phyloP scores from a whole-genome alignment of 2,329 filamentous ascomycete species.

The Ceratocystiopsis minuta region DNA sequence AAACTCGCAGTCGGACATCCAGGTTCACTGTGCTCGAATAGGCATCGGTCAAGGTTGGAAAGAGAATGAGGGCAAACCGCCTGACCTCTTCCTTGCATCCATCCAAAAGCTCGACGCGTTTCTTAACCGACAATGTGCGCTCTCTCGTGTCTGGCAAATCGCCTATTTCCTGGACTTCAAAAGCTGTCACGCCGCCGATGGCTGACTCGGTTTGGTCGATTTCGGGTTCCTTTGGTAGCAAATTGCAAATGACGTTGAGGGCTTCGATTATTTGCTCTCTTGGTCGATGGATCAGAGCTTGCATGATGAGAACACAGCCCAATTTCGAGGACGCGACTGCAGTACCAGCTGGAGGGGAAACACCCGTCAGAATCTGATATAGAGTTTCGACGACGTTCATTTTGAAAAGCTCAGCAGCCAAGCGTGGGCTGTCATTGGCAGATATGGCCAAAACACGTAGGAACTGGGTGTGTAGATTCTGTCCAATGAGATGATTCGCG shows the following conservation, averaged over 20 bases:
- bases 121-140: slow-evolving; percentile 40
- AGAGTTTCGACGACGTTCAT: slow-evolving; percentile 95
- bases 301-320: slow-evolving; percentile 96
- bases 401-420: slow-evolving; percentile 82
- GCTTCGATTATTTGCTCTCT: slow-evolving; percentile 95
- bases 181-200: too few relatives aligned
- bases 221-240: slow-evolving; percentile 29
- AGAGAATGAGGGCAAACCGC: slow-evolving; percentile 79
- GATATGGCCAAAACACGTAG: slow-evolving; percentile 80
- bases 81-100: slow-evolving; percentile 76
- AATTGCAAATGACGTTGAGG: slow-evolving; percentile 89
- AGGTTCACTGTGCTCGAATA: slow-evolving; percentile 97
- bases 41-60: slow-evolving; percentile 87
- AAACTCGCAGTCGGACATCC: slow-evolving; percentile 82
- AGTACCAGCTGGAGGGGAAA: slow-evolving; percentile 68
- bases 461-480: slow-evolving; percentile 92
- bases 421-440: slow-evolving; percentile 67
- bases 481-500: slow-evolving; percentile 72
- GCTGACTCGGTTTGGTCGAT: too few relatives aligned
- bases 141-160: too few relatives aligned
- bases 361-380: slow-evolving; percentile 91
- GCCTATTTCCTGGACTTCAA: too few relatives aligned
- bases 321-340: slow-evolving; percentile 71
- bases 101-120: slow-evolving; percentile 62
- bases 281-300: slow-evolving; percentile 86